These are phyloP conservation scores for Boletus coccyginus DNA, from an alignment of 768 basidiomycete species.

Conservation along the genomic window DNA sequence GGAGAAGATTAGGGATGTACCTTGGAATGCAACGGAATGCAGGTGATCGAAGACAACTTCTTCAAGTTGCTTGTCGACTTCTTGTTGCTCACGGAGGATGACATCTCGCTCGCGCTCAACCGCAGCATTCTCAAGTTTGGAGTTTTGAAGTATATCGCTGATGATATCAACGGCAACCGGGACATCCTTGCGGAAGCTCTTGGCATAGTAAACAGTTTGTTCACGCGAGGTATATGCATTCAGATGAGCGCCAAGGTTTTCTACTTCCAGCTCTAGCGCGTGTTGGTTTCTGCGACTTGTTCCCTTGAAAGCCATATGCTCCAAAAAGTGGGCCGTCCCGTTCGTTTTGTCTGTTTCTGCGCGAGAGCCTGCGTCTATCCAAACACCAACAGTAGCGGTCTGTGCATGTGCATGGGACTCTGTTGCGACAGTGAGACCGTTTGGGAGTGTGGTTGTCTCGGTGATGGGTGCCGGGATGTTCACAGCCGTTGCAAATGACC, in stretches of 20 bases:
- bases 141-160: conserved; percentile 96
- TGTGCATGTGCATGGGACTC: conserved; percentile 87
- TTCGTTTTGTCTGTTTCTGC: conserved; percentile 95
- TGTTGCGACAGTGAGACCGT: conserved; percentile 94
- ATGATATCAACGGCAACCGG: conserved; percentile 91
- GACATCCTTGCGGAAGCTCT: conserved; percentile 96
- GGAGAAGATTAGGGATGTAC: conserved; percentile 38
- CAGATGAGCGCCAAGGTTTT: conserved; percentile 95
- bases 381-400: conserved; percentile 98
- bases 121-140: conserved; percentile 82
- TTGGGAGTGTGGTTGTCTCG: conserved; percentile 87
- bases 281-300: conserved; percentile 87
- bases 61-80: conserved; percentile 97
- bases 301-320: conserved; percentile 98
- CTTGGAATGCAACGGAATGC: conserved; percentile 95
- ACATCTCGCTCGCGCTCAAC: conserved; percentile 97
- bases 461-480: conserved; percentile 72
- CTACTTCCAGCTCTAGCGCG: conserved; percentile 92
- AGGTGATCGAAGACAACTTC: conserved; percentile 99
- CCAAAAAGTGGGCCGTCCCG: conserved; percentile 97
- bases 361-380: conserved; percentile 97
- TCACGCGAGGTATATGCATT: conserved; percentile 99
- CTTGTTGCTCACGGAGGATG: conserved; percentile 95
- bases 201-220: conserved; percentile 99
- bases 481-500: conserved; percentile 73